Evolutionary conservation across 2,329 filamentous ascomycete genomes (phyloP), one percentile per base, ranked within the genome.

Genomic region (Calycina herbarum): DNA sequence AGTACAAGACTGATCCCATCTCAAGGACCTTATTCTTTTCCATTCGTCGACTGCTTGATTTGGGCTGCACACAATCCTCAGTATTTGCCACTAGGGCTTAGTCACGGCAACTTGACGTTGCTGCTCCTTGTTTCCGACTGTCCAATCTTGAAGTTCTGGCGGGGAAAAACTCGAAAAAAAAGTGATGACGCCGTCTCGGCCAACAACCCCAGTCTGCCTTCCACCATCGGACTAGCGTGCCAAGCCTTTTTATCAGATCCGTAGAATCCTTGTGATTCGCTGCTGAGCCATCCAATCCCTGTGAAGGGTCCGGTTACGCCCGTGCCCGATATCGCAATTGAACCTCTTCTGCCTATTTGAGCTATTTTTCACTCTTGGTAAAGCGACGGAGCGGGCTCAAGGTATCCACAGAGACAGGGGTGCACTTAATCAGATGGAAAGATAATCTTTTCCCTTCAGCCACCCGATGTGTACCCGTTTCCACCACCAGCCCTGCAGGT

Each of bases 181-280:
- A 40, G 33, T 59, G 57, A 59, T 59, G 35, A 59, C 57, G 57
- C 57, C 17, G 35, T 42, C 17, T 40, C 57, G 29, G 20, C 57
- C 57, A 13, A 15, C 54, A 17, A 13, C 27, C 54, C 54, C 27
- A 33, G 54, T 57, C 31, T 15, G 54, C 45, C 45, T 61, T 54
- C 59, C 59, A 54, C 27, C 27, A n/a, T 20, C 3, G 31, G 59
- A 40, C 42, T 58, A 59, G 40, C 42, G 7, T 58, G 68, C 68
- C 68, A 71, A 70, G 68, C 29, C 33, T 58, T 64, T 64, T 71
- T 71, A 71, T 71, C 69, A 64, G 69, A 71, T 71, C 66, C 62
- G 59, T 24, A 15, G 45, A 31, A 40, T 48, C 15, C 51, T 29
- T 11, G 45, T 31, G 13, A 51, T 51, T 51, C 27, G 45, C 45